These are phyloP conservation scores for Pleomassaria siparia DNA, from an alignment of 2,329 filamentous ascomycete species.

Conservation along the genomic window DNA sequence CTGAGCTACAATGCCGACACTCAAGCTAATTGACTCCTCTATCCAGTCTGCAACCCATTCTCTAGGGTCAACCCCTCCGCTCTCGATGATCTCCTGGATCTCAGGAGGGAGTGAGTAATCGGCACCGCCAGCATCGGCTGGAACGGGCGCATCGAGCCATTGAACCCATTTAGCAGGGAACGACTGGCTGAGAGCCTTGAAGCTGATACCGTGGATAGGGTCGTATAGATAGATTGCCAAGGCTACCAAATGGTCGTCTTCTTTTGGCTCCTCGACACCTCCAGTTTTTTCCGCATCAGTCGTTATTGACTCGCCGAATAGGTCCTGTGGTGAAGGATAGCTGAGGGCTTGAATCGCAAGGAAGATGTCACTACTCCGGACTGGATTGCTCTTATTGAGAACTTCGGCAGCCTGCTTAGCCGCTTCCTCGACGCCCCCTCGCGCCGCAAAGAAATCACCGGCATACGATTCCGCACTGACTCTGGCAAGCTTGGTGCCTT, in stretches of 20 bases:
- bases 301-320: conserved; percentile 63
- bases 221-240: conserved; percentile 84
- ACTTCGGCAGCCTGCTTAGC: conserved; percentile 77
- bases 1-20: conserved; percentile 85
- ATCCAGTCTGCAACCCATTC: conserved; percentile 99
- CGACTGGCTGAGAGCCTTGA: conserved; percentile 77
- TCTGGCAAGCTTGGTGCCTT: conserved; percentile 88
- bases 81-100: conserved; percentile 79
- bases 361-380: conserved; percentile 92
- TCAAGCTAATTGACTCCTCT: conserved; percentile 78
- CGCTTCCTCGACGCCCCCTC: conserved; percentile 78
- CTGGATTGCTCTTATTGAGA: conserved; percentile 81
- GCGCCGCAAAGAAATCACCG: conserved; percentile 75
- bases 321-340: conserved; percentile 62
- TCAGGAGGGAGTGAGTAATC: conserved; percentile 71
- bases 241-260: conserved; percentile 64
- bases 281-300: conserved; percentile 59
- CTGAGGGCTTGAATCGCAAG: conserved; percentile 87
- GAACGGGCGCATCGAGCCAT: conserved; percentile 73
- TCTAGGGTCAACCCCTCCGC: conserved; percentile 78
- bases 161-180: conserved; percentile 83
- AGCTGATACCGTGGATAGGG: conserved; percentile 87
- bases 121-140: conserved; percentile 39
- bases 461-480: conserved; percentile 88
- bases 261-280: conserved; percentile 56